Base-by-base conservation (phyloP, 2,329 filamentous ascomycete species). In the Pseudogymnoascus sp. region DNA sequence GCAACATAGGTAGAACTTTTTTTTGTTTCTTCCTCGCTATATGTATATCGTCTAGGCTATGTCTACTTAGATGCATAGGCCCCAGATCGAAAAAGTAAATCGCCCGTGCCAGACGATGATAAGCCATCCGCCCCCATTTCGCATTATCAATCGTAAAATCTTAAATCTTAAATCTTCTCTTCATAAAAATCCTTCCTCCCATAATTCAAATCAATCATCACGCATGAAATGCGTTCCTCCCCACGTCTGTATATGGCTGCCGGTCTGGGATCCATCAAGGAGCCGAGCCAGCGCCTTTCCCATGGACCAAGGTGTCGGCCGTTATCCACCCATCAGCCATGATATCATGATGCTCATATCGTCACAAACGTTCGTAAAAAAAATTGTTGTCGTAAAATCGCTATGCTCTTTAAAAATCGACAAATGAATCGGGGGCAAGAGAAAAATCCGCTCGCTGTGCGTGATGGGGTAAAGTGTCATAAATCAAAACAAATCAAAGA, bases 401-500 rank as follows among this genome's bases (percentile, higher is more conserved):
- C 59, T 60, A 60, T 60, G 59, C 59, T 60, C 21, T 33, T 56
- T 56, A 33, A 56, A 56, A 56, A 56, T 56, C 50, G 50, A 56
- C 29, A 56, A 56, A 19, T 19, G 50, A 35, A 56, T 56, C 50
- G n/a, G 50, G 50, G n/a, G 13, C 11, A 26, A 56, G 50, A 33
- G n/a, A 19, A 56, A 56, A 33, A 56, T 56, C 50, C 50, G 29
- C 50, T 56, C 50, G 50, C 56, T 78, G 77, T 73, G 76, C 70
- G 70, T 79, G 75, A 66, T 69, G 68, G 68, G 69, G 71, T 65
- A 68, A 71, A 74, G 68, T 65, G 65, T 68, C 63, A 65, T 66
- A 65, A 56, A 60, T 56, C 61, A 63, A 42, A 60, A 62, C 50
- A 60, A 35, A 37, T 61, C 21, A 53, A 26, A 46, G 46, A 56